phyloP scores from a whole-genome alignment of 768 basidiomycete genomes.

The Pleurotus giganteus region DNA sequence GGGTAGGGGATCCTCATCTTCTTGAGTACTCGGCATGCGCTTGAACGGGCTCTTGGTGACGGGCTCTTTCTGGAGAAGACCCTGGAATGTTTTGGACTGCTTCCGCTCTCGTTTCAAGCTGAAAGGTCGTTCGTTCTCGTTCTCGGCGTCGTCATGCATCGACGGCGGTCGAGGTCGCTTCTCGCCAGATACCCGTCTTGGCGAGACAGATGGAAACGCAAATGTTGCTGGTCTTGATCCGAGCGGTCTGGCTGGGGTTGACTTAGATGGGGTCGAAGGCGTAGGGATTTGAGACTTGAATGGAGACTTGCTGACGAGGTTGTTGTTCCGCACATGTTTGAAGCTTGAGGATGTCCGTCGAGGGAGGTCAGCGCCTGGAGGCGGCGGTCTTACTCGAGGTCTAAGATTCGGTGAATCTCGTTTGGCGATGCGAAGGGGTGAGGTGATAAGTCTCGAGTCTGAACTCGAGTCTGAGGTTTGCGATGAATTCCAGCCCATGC shows the following conservation, averaged over 20 bases:
- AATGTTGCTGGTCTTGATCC: conserved; percentile 16
- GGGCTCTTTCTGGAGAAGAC: conserved; percentile 70
- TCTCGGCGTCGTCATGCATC: conserved; percentile 65
- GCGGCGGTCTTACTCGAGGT: conserved; percentile 18
- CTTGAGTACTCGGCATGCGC: conserved; percentile 20
- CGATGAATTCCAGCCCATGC: conserved; percentile 59
- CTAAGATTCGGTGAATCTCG: conserved; percentile 45
- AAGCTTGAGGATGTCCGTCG: conserved; percentile 78
- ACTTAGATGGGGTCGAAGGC: conserved; percentile 37
- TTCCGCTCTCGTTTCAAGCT: conserved; percentile 69
- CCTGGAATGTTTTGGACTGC: conserved; percentile 73
- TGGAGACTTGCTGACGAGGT: conserved; percentile 83
- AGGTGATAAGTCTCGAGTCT: conserved; percentile 40
- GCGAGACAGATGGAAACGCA: conserved; percentile 31
- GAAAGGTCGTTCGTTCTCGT: conserved; percentile 69
- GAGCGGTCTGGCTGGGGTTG: conserved; percentile 11
- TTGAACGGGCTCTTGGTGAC: conserved; percentile 85
- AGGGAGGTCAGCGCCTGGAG: conserved; percentile 50
- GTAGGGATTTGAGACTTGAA: conserved; percentile 69
- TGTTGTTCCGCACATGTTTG: conserved; percentile 72
- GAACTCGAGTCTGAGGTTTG: conserved; percentile 32
- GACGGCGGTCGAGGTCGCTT: conserved; percentile 74
- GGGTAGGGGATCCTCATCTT: conserved; percentile 16
- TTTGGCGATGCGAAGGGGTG: conserved; percentile 75
- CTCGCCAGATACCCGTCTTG: conserved; percentile 67